These are phyloP conservation scores for Naegleria gruberi DNA, from an alignment of 208 protist genomes.

Conservation along the genomic window DNA sequence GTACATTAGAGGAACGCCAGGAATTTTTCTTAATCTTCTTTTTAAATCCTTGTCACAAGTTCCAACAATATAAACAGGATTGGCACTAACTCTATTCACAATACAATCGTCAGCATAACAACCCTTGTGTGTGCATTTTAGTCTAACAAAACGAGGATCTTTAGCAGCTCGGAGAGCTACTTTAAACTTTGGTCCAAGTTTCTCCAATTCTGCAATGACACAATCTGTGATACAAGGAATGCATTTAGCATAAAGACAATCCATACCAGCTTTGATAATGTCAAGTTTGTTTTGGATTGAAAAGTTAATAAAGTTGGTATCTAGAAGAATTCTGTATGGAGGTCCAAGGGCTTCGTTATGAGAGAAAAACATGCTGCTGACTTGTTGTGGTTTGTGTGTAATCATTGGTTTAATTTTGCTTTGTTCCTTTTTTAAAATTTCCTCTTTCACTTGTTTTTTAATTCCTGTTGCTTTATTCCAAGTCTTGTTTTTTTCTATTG, in stretches of 20 bases:
- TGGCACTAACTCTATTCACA: constrained; percentile 80
- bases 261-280: constrained; percentile 93
- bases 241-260: constrained; percentile 97
- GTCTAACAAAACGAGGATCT: constrained; percentile 92
- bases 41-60: constrained; percentile 93
- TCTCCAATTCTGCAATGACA: constrained; percentile 98
- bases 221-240: constrained; percentile 96
- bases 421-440: neutral
- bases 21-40: constrained; percentile 91
- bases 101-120: constrained; percentile 99
- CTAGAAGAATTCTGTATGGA: constrained; percentile 95
- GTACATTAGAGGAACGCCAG: constrained; percentile 96
- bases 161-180: constrained; percentile 85
- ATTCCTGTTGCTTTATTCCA: neutral
- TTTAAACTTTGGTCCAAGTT: constrained; percentile 90
- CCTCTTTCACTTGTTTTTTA: neutral
- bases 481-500: neutral
- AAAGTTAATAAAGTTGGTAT: constrained; percentile 99
- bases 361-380: constrained; percentile 85
- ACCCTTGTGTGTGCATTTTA: constrained; percentile 86
- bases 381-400: constrained; percentile 51
- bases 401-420: constrained; percentile 29
- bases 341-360: constrained; percentile 94
- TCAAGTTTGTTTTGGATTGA: constrained; percentile 99
- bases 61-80: constrained; percentile 80